A percentile compares a stretch with the other conserved stretches of the same genome.
Evolutionary conservation across 176 grass and related monocot species (phyloP).

Genomic region (Echinochloa phyllopogon): DNA sequence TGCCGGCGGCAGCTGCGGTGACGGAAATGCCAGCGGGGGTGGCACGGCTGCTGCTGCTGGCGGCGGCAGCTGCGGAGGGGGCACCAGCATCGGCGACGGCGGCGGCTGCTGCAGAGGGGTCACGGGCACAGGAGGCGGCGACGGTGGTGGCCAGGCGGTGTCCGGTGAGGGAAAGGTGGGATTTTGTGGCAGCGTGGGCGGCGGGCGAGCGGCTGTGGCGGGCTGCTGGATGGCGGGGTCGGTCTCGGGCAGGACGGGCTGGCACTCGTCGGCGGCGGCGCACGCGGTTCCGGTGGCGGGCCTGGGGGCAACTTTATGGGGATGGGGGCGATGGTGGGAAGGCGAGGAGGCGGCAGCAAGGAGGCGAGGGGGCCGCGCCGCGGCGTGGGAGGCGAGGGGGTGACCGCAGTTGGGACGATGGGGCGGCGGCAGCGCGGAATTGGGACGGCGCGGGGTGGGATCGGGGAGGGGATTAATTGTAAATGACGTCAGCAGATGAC

Average conservation of each 20-base stretch:
- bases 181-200: conserved; percentile 32
- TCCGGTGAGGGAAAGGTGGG: conserved; percentile 36
- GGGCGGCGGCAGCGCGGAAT: no score
- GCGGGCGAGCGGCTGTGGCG: conserved; percentile 7
- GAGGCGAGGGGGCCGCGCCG: no score
- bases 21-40: not conserved
- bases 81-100: not conserved
- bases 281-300: conserved; percentile 17
- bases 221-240: conserved; percentile 17
- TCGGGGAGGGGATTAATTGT: no score
- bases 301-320: no score
- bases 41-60: not conserved
- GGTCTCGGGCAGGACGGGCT: conserved; percentile 44
- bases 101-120: not conserved
- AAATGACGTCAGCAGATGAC: no score
- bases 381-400: no score
- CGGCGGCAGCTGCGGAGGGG: not conserved
- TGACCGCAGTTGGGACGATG: no score
- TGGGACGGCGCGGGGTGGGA: no score
- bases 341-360: no score
- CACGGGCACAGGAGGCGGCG: not conserved
- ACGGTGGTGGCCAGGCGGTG: conserved; percentile 16
- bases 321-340: no score
- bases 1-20: conserved; percentile 6
- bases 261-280: conserved; percentile 33